Base-by-base conservation (phyloP, 2,329 filamentous ascomycete species). In the Camillea tinctor region DNA sequence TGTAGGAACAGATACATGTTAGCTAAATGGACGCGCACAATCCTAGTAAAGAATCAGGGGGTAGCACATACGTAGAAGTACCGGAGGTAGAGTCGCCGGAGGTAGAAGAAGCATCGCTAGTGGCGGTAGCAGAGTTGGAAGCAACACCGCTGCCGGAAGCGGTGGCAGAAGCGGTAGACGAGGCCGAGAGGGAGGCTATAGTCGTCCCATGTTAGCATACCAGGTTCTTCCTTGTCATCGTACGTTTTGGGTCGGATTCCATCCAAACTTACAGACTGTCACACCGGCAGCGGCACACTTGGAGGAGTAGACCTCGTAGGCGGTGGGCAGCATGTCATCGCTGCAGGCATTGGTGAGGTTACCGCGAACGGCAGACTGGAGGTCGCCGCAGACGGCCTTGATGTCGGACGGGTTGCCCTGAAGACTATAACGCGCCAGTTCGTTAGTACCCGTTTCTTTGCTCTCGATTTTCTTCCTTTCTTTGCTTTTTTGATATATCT, bases 301-400 rank as follows among this genome's bases (percentile, higher is more conserved):
- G 59, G 60, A 63, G 26, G 64, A 63, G 58, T 67, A 67, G 51
- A 59, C 64, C 30, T 60, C n/a, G 60, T 67, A 64, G 54, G 65
- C 65, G 57, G 53, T 23, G 54, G 64, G 54, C 17, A 66, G 59
- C 21, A 52, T 50, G 24, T 63, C 59, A 48, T 50, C 59, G 58
- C 63, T 58, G 62, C 65, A 67, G 54, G 44, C 54, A 4, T 60
- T 44, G 40, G 64, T 67, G 55, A 67, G 50, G 58, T 66, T 67
- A 59, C 64, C 61, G 54, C 57, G 58, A 50, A 66, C 56, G 56
- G 72, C 54, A 11, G 63, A 50, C 57, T 67, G 64, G 23, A 75
- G 71, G 53, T 75, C 71, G 49, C 66, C 72, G 60, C 75, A 75
- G 50, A 78, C 63, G n/a, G 66, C 67, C 61, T 68, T 64, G 56